phyloP scores from a whole-genome alignment of 345 rosid genomes.

The Citrus reticulata region DNA sequence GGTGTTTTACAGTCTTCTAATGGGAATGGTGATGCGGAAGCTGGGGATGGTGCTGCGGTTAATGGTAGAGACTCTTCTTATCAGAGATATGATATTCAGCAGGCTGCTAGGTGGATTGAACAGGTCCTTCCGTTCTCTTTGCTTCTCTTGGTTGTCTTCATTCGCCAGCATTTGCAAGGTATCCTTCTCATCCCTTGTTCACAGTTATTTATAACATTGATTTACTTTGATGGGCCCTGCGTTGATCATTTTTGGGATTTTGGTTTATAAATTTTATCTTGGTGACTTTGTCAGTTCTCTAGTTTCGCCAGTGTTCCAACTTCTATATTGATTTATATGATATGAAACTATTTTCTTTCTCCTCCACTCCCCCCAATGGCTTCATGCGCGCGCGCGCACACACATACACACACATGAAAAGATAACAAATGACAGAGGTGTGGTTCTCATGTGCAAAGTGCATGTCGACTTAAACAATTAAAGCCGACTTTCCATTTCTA shows the following conservation, averaged over 20 bases:
- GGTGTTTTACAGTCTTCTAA: slow-evolving; percentile 42
- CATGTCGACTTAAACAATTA: neutral
- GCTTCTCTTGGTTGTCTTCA: slow-evolving; percentile 95
- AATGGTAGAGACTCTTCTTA: slow-evolving; percentile 77
- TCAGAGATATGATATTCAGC: slow-evolving; percentile 99
- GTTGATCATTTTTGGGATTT: neutral
- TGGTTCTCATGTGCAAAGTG: neutral
- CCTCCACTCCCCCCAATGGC: neutral
- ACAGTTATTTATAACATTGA: neutral
- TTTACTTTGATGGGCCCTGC: neutral
- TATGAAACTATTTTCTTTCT: neutral
- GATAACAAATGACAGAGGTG: neutral
- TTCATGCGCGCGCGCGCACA: neutral
- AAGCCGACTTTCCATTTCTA: neutral
- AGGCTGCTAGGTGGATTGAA: slow-evolving; percentile 98
- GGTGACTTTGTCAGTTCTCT: neutral
- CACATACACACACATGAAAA: neutral
- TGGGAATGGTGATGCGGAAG: slow-evolving; percentile 42
- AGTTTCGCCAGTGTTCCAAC: neutral
- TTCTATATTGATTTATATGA: neutral
- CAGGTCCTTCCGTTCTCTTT: slow-evolving; percentile 95
- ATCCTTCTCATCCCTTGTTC: neutral
- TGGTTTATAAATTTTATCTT: neutral
- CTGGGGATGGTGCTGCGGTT: slow-evolving; percentile 48
- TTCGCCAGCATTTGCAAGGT: slow-evolving; percentile 99